A percentile compares a stretch with the other conserved stretches of the same genome.
These are phyloP conservation scores for Graphilbum fragrans DNA, from an alignment of 2,329 filamentous ascomycete genomes.

Conservation along the genomic window DNA sequence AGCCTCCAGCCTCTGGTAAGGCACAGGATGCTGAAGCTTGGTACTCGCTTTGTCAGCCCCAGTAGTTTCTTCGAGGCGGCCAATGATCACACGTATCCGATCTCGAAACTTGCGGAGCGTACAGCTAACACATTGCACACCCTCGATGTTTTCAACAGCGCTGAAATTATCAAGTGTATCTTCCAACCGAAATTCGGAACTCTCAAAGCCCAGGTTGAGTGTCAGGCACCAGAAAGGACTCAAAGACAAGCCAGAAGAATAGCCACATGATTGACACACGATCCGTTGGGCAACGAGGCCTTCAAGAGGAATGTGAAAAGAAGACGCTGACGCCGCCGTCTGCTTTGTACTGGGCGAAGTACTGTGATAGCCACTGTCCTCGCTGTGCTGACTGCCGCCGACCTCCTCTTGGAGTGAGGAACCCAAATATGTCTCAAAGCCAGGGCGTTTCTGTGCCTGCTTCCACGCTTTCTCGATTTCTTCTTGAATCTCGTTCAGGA, in stretches of 20 bases:
- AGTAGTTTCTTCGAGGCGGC: slow-evolving; percentile 19
- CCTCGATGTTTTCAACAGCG: slow-evolving; percentile 71
- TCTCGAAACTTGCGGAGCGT: slow-evolving; percentile 53
- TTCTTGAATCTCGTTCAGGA: slow-evolving; percentile 74
- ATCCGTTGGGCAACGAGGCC: slow-evolving; percentile 81
- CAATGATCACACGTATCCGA: slow-evolving; percentile 34
- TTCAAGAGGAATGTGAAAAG: slow-evolving; percentile 65
- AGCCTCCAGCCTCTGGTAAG: slow-evolving; percentile 44
- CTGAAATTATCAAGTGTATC: slow-evolving; percentile 79
- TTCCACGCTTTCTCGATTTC: slow-evolving; percentile 47
- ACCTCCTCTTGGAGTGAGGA: slow-evolving; percentile 24
- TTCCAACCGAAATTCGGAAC: slow-evolving; percentile 54
- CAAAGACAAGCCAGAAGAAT: slow-evolving; percentile 77
- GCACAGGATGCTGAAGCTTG: slow-evolving; percentile 27
- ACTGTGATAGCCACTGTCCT: slow-evolving; percentile 46
- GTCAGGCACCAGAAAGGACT: slow-evolving; percentile 93
- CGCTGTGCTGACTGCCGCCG: slow-evolving; percentile 34
- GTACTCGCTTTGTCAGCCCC: slow-evolving; percentile 23
- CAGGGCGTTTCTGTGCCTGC: slow-evolving; percentile 18
- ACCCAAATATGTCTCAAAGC: slow-evolving; percentile 24
- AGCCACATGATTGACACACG: slow-evolving; percentile 73
- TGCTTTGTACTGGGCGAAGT: slow-evolving; percentile 24
- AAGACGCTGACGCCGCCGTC: slow-evolving; percentile 19
- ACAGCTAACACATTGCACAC: slow-evolving; percentile 85
- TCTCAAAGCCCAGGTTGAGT: slow-evolving; percentile 59